Evolutionary conservation across 352 stramenopile genomes (phyloP), one percentile per base, ranked within the genome.

Genomic region (Globisporangium echinulatum): DNA sequence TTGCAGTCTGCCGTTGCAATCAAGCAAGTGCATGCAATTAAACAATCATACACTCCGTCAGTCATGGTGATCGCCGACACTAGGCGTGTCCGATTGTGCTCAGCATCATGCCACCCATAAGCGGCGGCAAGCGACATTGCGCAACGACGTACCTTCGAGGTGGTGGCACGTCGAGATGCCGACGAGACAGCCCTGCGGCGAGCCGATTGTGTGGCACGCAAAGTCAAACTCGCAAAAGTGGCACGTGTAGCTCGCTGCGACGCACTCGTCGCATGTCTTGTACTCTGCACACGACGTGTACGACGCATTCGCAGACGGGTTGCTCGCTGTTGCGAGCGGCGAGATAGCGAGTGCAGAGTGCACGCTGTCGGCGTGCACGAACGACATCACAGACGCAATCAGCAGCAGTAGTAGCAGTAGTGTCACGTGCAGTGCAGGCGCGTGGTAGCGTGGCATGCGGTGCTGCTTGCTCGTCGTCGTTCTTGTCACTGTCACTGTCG

Each of bases 221-320:
- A 90, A 92, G 72, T 95, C 85, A 38, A 63, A 81, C 62, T 88
- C 69, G 65, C 85, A 95, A 50, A 93, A 95, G 57, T 95, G 85
- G 59, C 85, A 95, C 10, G 76, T 55, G 63, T 79, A 74, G 66
- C 83, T 92, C 15, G 85, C 72, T 42, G 81, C 85, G 50, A 94
- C 58, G 54, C 85, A 94, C 43, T 74, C 69, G 57, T 94, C 85
- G 63, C 85, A 94, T 48, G 84, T 81, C 49, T 87, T 85, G 67
- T 88, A 68, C 2, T 57, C 55, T 33, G 74, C 54, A 52, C 82
- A 91, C 13, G 77, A 10, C 3, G 50, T 51, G 50, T 52, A 66
- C 42, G 61, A 59, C 36, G 19, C 48, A n/a, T 66, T 66, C 38
- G 59, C 14, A 13, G 39, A 9, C 6, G 46, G 46, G 40, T 44